These are phyloP conservation scores for Leccinum incarnatum DNA, from an alignment of 768 basidiomycete species.

Conservation along the genomic window DNA sequence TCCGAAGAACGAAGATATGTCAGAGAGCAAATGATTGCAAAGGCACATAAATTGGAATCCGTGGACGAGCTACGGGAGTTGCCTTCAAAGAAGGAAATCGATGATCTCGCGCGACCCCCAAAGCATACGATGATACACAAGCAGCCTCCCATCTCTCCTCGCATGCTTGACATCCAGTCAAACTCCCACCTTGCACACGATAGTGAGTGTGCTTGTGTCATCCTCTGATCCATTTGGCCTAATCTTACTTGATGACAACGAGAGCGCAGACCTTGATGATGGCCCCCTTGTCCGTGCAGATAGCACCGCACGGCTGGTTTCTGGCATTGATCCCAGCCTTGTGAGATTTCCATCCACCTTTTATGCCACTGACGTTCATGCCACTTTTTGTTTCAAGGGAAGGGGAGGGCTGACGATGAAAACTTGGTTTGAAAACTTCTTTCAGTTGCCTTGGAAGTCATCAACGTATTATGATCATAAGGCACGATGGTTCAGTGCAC, in stretches of 20 bases:
- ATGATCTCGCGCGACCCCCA: background rate
- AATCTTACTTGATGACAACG: background rate
- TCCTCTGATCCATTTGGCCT: background rate
- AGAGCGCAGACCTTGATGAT: background rate
- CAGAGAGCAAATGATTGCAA: background rate
- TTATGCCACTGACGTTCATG: background rate
- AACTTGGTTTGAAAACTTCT: background rate
- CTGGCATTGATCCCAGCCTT: background rate
- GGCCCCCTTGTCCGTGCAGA: too few species aligned
- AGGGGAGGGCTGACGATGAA: background rate
- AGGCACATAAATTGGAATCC: background rate
- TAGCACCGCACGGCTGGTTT: background rate
- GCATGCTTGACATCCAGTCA: background rate
- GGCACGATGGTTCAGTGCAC: background rate
- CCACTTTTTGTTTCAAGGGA: background rate
- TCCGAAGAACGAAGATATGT: background rate
- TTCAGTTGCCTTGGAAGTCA: background rate
- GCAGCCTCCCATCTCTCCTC: too few species aligned
- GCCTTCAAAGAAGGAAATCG: background rate
- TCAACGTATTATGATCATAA: background rate
- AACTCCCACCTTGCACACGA: background rate
- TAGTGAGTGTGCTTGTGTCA: background rate
- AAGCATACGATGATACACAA: background rate
- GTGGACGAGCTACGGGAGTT: background rate
- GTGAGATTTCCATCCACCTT: background rate